These are phyloP conservation scores for Xylaria sp. DNA, from an alignment of 495 filamentous ascomycete species.

Conservation along the genomic window DNA sequence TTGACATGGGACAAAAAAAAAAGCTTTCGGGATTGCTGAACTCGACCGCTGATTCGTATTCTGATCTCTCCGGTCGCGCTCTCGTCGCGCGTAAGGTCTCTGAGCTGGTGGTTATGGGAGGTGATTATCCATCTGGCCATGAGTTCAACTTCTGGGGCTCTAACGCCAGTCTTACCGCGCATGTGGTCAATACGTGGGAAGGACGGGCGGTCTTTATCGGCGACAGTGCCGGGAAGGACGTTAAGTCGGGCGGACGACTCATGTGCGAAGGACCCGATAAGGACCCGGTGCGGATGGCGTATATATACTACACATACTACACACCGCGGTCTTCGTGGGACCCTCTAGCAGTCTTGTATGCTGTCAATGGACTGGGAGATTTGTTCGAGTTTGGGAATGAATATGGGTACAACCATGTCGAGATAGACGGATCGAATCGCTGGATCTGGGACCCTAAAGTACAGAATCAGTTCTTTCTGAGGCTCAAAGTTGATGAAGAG, in stretches of 20 bases:
- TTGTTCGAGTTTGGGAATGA: conserved; percentile 43
- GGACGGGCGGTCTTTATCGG: conserved; percentile 46
- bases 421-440: conserved; percentile 40
- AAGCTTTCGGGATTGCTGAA: conserved; percentile 50
- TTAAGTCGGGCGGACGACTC: conserved; percentile 46
- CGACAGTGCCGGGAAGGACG: conserved; percentile 43
- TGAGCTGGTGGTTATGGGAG: conserved; percentile 57
- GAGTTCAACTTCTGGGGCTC: conserved; percentile 54
- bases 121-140: conserved; percentile 49
- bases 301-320: conserved; percentile 47
- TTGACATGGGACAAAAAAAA: conserved; percentile 10
- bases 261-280: conserved; percentile 37
- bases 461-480: conserved; percentile 45
- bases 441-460: conserved; percentile 44
- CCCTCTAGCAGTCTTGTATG: conserved; percentile 53
- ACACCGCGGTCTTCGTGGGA: conserved; percentile 47
- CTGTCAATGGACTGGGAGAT: conserved; percentile 46
- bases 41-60: conserved; percentile 45
- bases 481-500: conserved; percentile 33
- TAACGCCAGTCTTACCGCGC: conserved; percentile 41
- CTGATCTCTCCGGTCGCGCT: conserved; percentile 42
- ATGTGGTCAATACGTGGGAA: conserved; percentile 52
- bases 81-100: conserved; percentile 50
- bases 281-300: conserved; percentile 52
- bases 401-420: conserved; percentile 43